These are phyloP conservation scores for Orbilia javanica DNA, from an alignment of 2,329 filamentous ascomycete species.

Conservation along the genomic window DNA sequence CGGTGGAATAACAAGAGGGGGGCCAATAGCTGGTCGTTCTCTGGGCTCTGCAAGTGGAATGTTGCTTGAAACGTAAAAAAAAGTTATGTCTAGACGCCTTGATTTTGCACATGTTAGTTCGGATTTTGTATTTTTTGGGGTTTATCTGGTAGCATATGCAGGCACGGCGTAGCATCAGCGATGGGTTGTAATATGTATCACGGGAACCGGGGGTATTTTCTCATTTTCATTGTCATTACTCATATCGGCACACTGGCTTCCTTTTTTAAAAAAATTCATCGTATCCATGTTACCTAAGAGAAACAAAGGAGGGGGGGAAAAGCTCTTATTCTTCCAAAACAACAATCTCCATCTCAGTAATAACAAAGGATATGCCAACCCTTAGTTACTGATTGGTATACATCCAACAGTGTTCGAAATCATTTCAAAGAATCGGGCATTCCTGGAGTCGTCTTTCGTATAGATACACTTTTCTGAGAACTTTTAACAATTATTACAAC, in stretches of 20 bases:
- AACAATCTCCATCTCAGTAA: background rate
- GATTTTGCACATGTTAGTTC: slow-evolving; percentile 4
- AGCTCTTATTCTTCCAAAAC: background rate
- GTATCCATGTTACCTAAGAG: background rate
- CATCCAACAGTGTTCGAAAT: no score
- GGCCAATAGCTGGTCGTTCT: slow-evolving; percentile 24
- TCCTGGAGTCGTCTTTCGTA: no score
- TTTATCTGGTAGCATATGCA: background rate
- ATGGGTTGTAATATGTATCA: slow-evolving; percentile 34
- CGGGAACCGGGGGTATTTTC: background rate
- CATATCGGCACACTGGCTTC: background rate
- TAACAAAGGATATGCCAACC: background rate
- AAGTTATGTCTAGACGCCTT: background rate
- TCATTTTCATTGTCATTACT: background rate
- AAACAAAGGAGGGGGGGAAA: background rate
- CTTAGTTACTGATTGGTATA: background rate
- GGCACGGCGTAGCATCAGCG: slow-evolving; percentile 19
- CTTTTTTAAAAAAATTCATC: background rate
- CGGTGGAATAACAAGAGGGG: slow-evolving; percentile 39
- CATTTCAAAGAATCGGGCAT: no score
- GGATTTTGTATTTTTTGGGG: background rate
- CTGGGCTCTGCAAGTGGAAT: slow-evolving; percentile 27
- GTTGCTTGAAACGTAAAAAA: background rate
- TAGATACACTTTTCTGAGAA: background rate
- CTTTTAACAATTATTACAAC: background rate